Evolutionary conservation across 805 yeast species (phyloP), one percentile per base, ranked within the genome.

Genomic region (Candida cerambycidarum): DNA sequence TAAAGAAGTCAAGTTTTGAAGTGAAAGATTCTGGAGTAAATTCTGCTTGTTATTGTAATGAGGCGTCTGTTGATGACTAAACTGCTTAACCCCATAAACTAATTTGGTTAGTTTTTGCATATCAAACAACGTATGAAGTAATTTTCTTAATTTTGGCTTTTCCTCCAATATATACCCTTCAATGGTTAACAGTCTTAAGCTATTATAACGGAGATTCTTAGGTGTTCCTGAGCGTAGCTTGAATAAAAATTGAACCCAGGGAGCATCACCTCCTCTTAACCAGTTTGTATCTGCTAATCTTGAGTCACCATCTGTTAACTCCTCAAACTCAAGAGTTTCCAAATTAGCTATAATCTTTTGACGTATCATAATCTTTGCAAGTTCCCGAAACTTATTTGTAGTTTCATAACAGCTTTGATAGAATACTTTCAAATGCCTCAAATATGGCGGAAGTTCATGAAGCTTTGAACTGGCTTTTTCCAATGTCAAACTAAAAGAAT

Each of bases 131-230:
- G 24, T 37, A 16, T 32, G 23, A 7, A 61, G 18, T 10, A 50
- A 11, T 1, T 24, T 17, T 5, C 46, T 44, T 3, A 56, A 10
- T 5, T 4, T 33, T 3, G 16, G 24, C 1, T 58, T 61, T 1
- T 42, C 29, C 18, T 46, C 43, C 4, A 50, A 49, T 11, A 61
- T 42, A 32, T 45, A 52, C 6, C 65, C 65, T 33, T 61, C 64
- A 2, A 62, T 39, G 1, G 42, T 31, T n/a, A 42, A 27, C 21
- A 10, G 18, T 12, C 28, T 23, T 6, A 42, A n/a, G n/a, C n/a
- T n/a, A n/a, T n/a, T n/a, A n/a, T n/a, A n/a, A n/a, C n/a, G 24
- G 7, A 10, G 3, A 12, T 19, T 19, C 19, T 33, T 23, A 12
- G 5, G 18, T 7, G 21, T 33, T n/a, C n/a, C n/a, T n/a, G n/a